Evolutionary conservation across 2,329 filamentous ascomycete genomes (phyloP).

Genomic region (Cordyceps militaris): DNA sequence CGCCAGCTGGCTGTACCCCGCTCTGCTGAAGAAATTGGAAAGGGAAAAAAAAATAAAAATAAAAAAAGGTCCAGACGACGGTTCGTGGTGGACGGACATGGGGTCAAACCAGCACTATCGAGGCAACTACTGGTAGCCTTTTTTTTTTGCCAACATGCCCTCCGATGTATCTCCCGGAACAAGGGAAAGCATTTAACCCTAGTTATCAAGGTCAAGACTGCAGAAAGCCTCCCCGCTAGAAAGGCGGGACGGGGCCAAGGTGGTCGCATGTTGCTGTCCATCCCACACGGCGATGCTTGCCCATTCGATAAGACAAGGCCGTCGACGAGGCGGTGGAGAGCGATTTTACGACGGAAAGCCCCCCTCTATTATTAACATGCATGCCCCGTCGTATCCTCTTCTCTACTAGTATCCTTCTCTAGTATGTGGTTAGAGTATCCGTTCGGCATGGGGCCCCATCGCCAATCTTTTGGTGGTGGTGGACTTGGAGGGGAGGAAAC

Average conservation of each 20-base stretch:
- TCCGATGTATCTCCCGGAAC: no score
- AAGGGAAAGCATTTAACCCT: no score
- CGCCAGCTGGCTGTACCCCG: neutral
- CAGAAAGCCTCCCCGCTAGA: neutral
- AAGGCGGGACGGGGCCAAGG: neutral
- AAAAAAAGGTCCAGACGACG: neutral
- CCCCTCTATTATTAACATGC: neutral
- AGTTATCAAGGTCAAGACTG: no score
- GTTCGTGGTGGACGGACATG: neutral
- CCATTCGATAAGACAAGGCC: neutral
- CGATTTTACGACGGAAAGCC: neutral
- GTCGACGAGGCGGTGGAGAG: neutral
- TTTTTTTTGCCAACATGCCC: no score
- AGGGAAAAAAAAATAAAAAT: no score
- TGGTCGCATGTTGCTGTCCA: neutral
- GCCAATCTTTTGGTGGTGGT: conserved; percentile 1
- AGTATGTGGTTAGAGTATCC: no score
- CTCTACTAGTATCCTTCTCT: no score
- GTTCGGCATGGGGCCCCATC: neutral
- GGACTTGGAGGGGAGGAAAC: neutral
- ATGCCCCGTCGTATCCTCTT: neutral
- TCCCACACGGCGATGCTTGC: neutral
- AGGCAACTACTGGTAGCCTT: no score
- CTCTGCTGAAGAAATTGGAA: neutral
- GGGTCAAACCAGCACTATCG: neutral